A percentile compares a stretch with the other conserved stretches of the same genome.
phyloP scores from a whole-genome alignment of 495 filamentous ascomycete species.

The Hapsidospora chrysogenum region DNA sequence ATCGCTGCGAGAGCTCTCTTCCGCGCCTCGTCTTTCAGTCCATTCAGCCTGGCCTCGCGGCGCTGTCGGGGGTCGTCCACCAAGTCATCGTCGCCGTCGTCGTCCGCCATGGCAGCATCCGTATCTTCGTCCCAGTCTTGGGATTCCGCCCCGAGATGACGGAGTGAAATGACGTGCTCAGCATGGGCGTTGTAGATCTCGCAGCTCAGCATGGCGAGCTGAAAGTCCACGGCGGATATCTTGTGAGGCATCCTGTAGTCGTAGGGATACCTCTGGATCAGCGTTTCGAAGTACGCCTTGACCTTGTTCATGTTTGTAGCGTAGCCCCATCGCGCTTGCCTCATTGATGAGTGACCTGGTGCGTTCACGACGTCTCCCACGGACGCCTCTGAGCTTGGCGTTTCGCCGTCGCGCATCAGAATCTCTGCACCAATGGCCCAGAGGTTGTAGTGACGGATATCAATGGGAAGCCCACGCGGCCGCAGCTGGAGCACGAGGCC shows the following conservation, averaged over 20 bases:
- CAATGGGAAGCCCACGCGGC: slow-evolving; percentile 3
- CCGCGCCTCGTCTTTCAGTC: slow-evolving; percentile 12
- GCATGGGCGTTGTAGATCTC: slow-evolving; percentile 21
- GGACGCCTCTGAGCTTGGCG: neutral
- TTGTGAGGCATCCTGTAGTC: slow-evolving; percentile 10
- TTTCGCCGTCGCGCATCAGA: slow-evolving; percentile 14
- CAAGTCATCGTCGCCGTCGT: slow-evolving; percentile 2
- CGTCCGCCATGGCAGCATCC: slow-evolving; percentile 5
- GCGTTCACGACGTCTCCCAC: no score
- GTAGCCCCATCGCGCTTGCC: slow-evolving; percentile 5
- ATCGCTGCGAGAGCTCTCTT: slow-evolving; percentile 11
- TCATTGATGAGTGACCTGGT: neutral
- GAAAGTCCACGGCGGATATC: slow-evolving; percentile 21
- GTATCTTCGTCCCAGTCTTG: neutral
- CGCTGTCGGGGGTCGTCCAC: slow-evolving; percentile 1
- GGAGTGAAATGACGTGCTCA: slow-evolving; percentile 8
- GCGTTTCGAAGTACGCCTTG: slow-evolving; percentile 14
- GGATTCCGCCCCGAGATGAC: slow-evolving; percentile 3
- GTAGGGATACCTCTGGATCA: slow-evolving; percentile 23
- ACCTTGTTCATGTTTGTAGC: slow-evolving; percentile 13
- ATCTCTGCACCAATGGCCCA: slow-evolving; percentile 28
- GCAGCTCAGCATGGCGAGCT: slow-evolving; percentile 19
- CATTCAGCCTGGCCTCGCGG: slow-evolving; percentile 4
- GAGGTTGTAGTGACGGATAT: slow-evolving; percentile 16
- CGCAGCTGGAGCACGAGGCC: slow-evolving; percentile 14